These are phyloP conservation scores for Colletotrichum endophyticum DNA, from an alignment of 2,329 filamentous ascomycete species.

Conservation along the genomic window DNA sequence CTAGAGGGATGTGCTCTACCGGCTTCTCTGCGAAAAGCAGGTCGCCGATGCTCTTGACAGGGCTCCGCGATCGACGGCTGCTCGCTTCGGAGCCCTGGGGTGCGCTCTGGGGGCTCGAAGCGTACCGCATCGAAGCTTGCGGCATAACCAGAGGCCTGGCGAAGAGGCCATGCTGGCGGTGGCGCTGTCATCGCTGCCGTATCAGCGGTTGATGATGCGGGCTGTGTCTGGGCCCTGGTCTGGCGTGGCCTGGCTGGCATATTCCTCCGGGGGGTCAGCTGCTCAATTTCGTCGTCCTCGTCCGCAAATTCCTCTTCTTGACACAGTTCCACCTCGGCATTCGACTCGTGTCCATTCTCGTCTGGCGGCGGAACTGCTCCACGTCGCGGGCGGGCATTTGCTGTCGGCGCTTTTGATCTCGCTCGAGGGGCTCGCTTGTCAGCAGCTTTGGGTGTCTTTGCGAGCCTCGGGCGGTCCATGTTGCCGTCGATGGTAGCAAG, in stretches of 20 bases:
- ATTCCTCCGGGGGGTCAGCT: background rate
- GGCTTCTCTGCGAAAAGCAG: background rate
- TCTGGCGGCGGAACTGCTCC: background rate
- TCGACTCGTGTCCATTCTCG: background rate
- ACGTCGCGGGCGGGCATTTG: background rate
- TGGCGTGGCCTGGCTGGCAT: background rate
- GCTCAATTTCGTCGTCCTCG: background rate
- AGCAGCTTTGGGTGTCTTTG: background rate
- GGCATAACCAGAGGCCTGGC: background rate
- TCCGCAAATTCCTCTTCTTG: background rate
- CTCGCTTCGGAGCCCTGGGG: background rate
- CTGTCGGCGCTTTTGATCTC: background rate
- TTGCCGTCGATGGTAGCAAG: background rate
- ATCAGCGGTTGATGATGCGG: background rate
- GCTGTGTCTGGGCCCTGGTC: background rate
- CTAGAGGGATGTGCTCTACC: background rate
- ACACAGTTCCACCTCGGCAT: background rate
- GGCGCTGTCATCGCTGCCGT: background rate
- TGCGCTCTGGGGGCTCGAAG: background rate
- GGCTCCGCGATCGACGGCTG: background rate
- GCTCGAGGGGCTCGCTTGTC: background rate
- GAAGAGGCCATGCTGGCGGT: background rate
- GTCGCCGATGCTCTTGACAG: background rate
- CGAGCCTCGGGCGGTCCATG: background rate
- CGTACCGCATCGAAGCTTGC: background rate